These are phyloP conservation scores for Suhomyces sp. DNA, from an alignment of 805 yeast species.

Conservation along the genomic window DNA sequence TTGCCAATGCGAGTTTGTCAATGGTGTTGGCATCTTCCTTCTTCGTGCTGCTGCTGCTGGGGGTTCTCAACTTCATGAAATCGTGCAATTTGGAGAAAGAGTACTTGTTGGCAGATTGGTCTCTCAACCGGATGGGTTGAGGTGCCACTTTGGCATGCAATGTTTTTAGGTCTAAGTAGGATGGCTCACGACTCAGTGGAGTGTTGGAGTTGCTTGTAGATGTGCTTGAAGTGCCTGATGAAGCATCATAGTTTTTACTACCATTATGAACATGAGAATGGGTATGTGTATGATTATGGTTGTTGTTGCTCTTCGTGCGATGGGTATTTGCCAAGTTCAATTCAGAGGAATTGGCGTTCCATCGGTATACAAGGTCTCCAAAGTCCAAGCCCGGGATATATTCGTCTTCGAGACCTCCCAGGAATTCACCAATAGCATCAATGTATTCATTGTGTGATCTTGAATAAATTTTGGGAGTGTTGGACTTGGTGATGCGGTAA, in stretches of 20 bases:
- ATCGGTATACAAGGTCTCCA: conserved; percentile 44
- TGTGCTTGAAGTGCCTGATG: conserved; percentile 1
- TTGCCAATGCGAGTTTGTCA: conserved; percentile 3
- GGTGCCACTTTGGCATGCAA: conserved; percentile 47
- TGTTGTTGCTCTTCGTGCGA: background rate
- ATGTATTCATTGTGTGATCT: conserved; percentile 27
- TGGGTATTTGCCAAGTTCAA: conserved; percentile 9
- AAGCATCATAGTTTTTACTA: background rate
- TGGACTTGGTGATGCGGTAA: conserved; percentile 9
- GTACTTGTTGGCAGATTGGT: conserved; percentile 10
- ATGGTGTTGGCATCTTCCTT: background rate
- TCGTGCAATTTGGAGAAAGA: conserved; percentile 24
- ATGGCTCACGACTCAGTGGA: conserved; percentile 32
- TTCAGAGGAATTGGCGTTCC: conserved; percentile 38
- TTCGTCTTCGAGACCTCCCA: conserved; percentile 66
- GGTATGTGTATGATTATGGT: background rate
- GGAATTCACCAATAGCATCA: conserved; percentile 16
- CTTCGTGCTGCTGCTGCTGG: conserved; percentile 5
- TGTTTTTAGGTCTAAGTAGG: conserved; percentile 40
- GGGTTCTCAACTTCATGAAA: conserved; percentile 20
- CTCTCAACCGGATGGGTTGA: conserved; percentile 33
- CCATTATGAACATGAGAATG: too few species aligned
- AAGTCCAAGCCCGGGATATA: conserved; percentile 73
- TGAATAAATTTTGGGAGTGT: conserved; percentile 26
- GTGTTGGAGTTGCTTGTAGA: conserved; percentile 21